phyloP scores from a whole-genome alignment of 345 rosid species.

The Populus euphratica region DNA sequence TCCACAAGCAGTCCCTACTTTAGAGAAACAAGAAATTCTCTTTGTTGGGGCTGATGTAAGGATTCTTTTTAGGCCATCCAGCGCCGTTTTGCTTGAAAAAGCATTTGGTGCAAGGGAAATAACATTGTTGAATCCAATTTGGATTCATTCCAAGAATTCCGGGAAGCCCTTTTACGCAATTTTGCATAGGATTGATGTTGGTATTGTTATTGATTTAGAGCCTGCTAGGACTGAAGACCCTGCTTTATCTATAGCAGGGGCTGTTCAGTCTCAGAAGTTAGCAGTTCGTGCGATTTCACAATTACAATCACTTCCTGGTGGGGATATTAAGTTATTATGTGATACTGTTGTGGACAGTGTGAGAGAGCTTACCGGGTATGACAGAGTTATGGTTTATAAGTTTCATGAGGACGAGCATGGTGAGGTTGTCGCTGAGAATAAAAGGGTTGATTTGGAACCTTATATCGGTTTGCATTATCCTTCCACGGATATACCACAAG shows the following conservation, averaged over 20 bases:
- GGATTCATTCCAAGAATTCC: conserved; percentile 80
- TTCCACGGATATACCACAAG: conserved; percentile 96
- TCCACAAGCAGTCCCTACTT: conserved; percentile 77
- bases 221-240: conserved; percentile 96
- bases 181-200: conserved; percentile 89
- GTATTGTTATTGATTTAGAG: conserved; percentile 92
- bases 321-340: conserved; percentile 81
- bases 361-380: conserved; percentile 86
- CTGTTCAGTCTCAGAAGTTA: conserved; percentile 94
- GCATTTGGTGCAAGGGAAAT: conserved; percentile 89
- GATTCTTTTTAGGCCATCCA: conserved; percentile 57
- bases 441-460: conserved; percentile 75
- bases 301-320: conserved; percentile 89
- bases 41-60: conserved; percentile 69
- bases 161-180: conserved; percentile 90
- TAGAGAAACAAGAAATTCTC: conserved; percentile 63
- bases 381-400: conserved; percentile 95
- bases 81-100: conserved; percentile 58
- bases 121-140: conserved; percentile 78
- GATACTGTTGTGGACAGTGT: conserved; percentile 88
- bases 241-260: conserved; percentile 91
- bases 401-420: conserved; percentile 99
- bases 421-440: conserved; percentile 95
- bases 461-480: conserved; percentile 95
- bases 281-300: conserved; percentile 90